Evolutionary conservation across 371 early-diverging fungal genomes (phyloP), one percentile per base, ranked within the genome.

Genomic region (Funneliformis caledonium): DNA sequence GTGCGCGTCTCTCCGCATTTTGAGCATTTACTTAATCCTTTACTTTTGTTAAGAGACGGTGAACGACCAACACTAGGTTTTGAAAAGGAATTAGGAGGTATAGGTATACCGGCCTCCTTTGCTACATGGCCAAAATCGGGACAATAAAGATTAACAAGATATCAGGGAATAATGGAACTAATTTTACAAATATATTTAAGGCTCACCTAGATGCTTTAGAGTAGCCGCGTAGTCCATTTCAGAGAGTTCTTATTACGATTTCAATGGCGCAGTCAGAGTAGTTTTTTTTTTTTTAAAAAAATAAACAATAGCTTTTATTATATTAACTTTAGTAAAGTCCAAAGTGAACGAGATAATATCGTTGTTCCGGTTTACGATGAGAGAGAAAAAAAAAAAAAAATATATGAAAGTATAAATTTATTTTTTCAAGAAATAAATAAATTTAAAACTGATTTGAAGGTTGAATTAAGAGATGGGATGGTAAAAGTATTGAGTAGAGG

Each of bases 211-310:
- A 48, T 22, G 33, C 37, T 61, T 78, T 6, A 78, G 50, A 12
- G 67, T 50, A 45, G 48, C 3, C 22, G 67, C 16, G 19, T 78
- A 78, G 68, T 78, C 78, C 67, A 78, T 62, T 43, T 59, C 56
- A 16, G 0, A 16, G 0, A 43, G 4, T 72, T 12, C 16, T 22
- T 72, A 22, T 19, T 10, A 11, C 4, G 56, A 56, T 19, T 56
- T 56, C 16, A 56, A 19, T 56, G 56, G 56, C 56, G 56, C 56
- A 56, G 56, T 16, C 19, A 19, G 56, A 19, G 16, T 2, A 47
- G 7, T n/a, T 56, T 6, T 52, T 16, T 14, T 16, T 56, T 52
- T 52, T 56, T 14, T 14, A 16, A 52, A 5, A 16, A 52, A 16
- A n/a, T n/a, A 37, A 37, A 37, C 1, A 37, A 37, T 37, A 14